Percentiles rank a stretch among this genome's conserved stretches.
These are phyloP conservation scores for Capsicum rhomboideum DNA, from an alignment of 257 asterid species.

Conservation along the genomic window DNA sequence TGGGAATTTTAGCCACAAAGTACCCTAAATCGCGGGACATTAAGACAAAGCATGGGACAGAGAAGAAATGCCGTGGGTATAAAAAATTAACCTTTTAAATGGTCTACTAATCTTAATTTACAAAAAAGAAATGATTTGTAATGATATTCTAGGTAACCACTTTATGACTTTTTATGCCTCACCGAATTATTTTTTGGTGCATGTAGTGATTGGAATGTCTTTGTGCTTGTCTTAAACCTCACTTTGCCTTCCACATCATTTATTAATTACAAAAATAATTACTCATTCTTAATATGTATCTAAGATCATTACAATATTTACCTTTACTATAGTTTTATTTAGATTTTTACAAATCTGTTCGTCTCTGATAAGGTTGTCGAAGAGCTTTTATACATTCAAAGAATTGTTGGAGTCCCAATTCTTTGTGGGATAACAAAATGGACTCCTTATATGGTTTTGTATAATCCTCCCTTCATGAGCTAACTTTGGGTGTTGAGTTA, in stretches of 20 bases:
- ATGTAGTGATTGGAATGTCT: constrained; percentile 17
- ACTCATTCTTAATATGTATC: not conserved
- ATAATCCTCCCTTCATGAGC: no score
- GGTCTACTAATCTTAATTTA: not conserved
- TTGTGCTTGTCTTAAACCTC: constrained; percentile 11
- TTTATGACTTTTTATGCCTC: constrained; percentile 28
- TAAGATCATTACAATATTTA: not conserved
- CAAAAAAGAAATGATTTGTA: constrained; percentile 16
- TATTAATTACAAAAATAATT: not conserved
- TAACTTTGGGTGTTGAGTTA: no score
- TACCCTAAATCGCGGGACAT: constrained; percentile 18
- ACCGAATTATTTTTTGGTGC: constrained; percentile 25
- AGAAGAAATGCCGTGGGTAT: constrained; percentile 8
- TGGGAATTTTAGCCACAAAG: not conserved
- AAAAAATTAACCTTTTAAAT: not conserved
- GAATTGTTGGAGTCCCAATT: not conserved
- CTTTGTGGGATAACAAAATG: no score
- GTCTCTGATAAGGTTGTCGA: not conserved
- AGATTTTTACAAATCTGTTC: not conserved
- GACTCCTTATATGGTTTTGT: no score
- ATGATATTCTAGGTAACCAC: constrained; percentile 23
- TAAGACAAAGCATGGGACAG: constrained; percentile 26
- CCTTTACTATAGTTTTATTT: not conserved
- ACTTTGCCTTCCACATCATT: constrained; percentile 9
- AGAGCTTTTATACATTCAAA: not conserved